Conservation (phyloP, 2,329 filamentous ascomycete species). For the Ophiosphaerella narmari region DNA sequence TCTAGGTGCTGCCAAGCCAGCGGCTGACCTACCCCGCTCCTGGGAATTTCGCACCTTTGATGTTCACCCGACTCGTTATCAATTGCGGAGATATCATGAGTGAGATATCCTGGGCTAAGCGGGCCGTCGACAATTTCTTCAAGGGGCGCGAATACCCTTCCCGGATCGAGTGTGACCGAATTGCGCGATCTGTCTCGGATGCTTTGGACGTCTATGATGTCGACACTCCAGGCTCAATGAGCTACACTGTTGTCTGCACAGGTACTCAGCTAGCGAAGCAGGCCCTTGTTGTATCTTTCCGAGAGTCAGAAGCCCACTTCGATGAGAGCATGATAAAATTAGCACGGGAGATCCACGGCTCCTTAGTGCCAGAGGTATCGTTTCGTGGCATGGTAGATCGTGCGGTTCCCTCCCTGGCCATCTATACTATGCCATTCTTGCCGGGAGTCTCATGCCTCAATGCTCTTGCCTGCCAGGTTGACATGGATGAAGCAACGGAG, state of each 20-base stretch:
- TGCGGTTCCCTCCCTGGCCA: slow-evolving; percentile 3
- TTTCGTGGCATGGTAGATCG: slow-evolving; percentile 3
- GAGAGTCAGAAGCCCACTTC: slow-evolving; percentile 3
- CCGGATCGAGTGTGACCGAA: slow-evolving; percentile 7
- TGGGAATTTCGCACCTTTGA: too few species aligned
- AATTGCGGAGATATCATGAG: slow-evolving; percentile 1
- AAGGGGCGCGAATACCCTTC: slow-evolving; percentile 5
- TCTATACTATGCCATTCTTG: slow-evolving; percentile 7
- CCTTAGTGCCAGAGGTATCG: slow-evolving; percentile 7
- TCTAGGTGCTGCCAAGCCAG: too few species aligned
- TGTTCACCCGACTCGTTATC: too few species aligned
- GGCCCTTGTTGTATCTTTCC: slow-evolving; percentile 7
- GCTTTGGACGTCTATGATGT: slow-evolving; percentile 4
- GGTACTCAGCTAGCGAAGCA: slow-evolving; percentile 6
- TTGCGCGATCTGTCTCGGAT: slow-evolving; percentile 7
- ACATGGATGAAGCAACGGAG: too few species aligned
- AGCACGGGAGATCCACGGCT: slow-evolving; percentile 6
- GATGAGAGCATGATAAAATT: slow-evolving; percentile 4
- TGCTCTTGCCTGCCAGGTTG: too few species aligned
- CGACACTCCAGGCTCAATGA: slow-evolving; percentile 9
- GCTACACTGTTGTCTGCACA: slow-evolving; percentile 8
- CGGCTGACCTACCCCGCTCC: too few species aligned
- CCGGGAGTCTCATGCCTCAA: too few species aligned
- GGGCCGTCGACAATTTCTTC: slow-evolving; percentile 1
- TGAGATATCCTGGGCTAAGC: slow-evolving; percentile 6